Percentiles rank a stretch among this genome's conserved stretches.
Conservation (phyloP, 441 rosid species). For the Gossypium schwendimanii region DNA sequence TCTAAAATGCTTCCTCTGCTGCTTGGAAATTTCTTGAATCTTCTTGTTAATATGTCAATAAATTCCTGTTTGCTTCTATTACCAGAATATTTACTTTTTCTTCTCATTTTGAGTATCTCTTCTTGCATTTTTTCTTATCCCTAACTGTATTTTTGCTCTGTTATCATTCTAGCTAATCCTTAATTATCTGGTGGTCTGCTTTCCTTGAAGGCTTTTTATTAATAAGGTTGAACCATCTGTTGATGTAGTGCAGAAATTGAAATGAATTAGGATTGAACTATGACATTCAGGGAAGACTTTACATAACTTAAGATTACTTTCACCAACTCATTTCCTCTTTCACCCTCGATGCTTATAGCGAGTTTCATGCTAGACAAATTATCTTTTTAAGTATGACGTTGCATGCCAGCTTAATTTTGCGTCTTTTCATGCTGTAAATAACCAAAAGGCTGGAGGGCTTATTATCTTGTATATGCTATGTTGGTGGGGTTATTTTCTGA, state of each 20-base stretch:
- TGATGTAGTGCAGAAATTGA: not conserved
- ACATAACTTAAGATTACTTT: not conserved
- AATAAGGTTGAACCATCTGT: not conserved
- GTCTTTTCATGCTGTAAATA: not conserved
- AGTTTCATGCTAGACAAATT: not conserved
- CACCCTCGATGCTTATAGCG: not conserved
- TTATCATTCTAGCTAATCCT: not conserved
- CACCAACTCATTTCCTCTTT: not conserved
- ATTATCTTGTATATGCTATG: not conserved
- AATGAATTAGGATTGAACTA: not conserved
- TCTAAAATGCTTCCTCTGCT: not conserved
- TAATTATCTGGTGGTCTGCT: not conserved
- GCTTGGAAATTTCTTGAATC: constrained; percentile 11
- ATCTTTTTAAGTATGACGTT: not conserved
- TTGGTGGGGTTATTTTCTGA: not conserved
- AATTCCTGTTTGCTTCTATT: constrained; percentile 19
- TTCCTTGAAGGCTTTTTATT: not conserved
- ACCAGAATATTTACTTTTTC: not conserved
- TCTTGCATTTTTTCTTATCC: not conserved
- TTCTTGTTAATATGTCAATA: constrained; percentile 30
- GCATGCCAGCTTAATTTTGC: not conserved
- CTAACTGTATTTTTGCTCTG: not conserved
- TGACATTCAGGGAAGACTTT: not conserved
- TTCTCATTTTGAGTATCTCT: not conserved
- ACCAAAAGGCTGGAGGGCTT: not conserved